A percentile compares a stretch with the other conserved stretches of the same genome.
Evolutionary conservation across 192 early-diverging fungal species (phyloP).

Genomic region (Radiomyces spectabilis): DNA sequence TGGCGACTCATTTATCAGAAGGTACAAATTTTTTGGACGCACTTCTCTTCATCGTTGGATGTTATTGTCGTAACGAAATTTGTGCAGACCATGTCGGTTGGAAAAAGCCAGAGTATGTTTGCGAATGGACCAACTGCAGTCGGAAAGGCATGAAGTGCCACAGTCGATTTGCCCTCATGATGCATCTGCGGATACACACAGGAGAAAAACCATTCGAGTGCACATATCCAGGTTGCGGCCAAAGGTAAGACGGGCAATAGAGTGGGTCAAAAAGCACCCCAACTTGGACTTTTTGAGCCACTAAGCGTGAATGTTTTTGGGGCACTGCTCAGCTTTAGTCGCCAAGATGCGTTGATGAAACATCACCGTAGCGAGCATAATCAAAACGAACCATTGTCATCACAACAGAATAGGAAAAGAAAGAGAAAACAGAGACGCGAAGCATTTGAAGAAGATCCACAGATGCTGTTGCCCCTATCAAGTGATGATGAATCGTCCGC

Average conservation of each 20-base stretch:
- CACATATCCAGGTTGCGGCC: conserved; percentile 8
- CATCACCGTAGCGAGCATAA: too few species aligned
- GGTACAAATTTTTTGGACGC: conserved; percentile 23
- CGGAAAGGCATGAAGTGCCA: conserved; percentile 40
- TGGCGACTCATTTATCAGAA: conserved; percentile 40
- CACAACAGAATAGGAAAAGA: too few species aligned
- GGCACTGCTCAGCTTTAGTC: conserved; percentile 27
- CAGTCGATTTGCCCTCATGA: conserved; percentile 49
- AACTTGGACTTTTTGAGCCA: too few species aligned
- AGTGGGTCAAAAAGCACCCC: too few species aligned
- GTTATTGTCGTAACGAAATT: background rate
- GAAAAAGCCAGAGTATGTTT: conserved; percentile 45
- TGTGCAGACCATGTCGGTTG: conserved; percentile 50
- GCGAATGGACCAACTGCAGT: conserved; percentile 49
- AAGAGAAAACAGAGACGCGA: too few species aligned
- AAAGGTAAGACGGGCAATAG: conserved; percentile 28
- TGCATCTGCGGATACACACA: conserved; percentile 52
- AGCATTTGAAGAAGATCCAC: too few species aligned
- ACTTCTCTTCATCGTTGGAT: too few species aligned
- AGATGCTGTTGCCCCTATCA: too few species aligned
- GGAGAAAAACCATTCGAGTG: conserved; percentile 55
- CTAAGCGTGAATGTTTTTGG: too few species aligned
- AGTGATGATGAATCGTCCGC: too few species aligned
- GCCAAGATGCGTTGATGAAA: conserved; percentile 23
- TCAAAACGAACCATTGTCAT: conserved; percentile 24